A percentile compares a stretch with the other conserved stretches of the same genome.
These are phyloP conservation scores for Aspergillus calidoustus DNA, from an alignment of 2,329 filamentous ascomycete species.

Conservation along the genomic window DNA sequence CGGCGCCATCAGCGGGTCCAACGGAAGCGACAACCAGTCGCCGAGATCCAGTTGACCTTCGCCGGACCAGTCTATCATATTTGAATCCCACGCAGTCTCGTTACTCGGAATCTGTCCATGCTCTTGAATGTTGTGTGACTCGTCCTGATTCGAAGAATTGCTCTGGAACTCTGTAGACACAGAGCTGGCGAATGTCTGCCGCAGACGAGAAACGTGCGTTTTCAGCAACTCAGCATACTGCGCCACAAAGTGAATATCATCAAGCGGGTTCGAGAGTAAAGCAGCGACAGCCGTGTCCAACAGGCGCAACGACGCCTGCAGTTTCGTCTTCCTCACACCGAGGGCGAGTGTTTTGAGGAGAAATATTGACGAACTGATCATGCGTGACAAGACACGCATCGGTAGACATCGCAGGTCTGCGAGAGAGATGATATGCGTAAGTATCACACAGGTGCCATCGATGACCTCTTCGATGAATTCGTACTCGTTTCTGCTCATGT, in stretches of 20 bases:
- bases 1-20: slow-evolving; percentile 9
- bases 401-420: slow-evolving; percentile 52
- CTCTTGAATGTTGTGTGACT: not conserved
- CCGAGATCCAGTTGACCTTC: not conserved
- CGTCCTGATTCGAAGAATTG: not conserved
- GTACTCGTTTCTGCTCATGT: slow-evolving; percentile 40
- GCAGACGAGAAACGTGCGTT: slow-evolving; percentile 8
- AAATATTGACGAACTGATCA: slow-evolving; percentile 56
- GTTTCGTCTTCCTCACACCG: slow-evolving; percentile 27
- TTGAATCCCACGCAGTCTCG: not conserved
- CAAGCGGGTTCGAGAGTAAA: slow-evolving; percentile 12
- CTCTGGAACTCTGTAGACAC: not conserved
- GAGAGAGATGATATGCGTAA: slow-evolving; percentile 45
- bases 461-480: slow-evolving; percentile 56
- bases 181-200: slow-evolving; percentile 6
- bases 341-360: slow-evolving; percentile 51
- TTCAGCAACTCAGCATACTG: slow-evolving; percentile 44
- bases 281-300: slow-evolving; percentile 1
- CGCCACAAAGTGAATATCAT: slow-evolving; percentile 60
- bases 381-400: slow-evolving; percentile 54
- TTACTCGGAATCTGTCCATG: not conserved
- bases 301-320: slow-evolving; percentile 5
- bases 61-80: not conserved
- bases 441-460: slow-evolving; percentile 50
- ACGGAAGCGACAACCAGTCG: slow-evolving; percentile 10